Conservation (phyloP, 2,329 filamentous ascomycete species). For the Metarhizium robertsii region DNA sequence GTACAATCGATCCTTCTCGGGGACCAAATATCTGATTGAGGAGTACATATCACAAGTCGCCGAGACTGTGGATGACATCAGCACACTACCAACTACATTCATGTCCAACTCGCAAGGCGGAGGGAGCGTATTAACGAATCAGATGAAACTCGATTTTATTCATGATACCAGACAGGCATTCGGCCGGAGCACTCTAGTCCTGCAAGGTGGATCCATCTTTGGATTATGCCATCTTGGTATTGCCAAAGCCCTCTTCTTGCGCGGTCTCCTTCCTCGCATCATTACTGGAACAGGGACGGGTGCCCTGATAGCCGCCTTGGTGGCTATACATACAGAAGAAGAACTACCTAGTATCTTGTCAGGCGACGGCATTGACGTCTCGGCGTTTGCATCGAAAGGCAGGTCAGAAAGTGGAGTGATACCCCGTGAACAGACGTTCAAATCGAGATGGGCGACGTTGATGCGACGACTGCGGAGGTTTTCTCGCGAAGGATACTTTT, state of each 20-base stretch:
- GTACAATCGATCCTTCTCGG: conserved; percentile 77
- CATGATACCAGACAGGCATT: conserved; percentile 84
- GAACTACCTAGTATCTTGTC: conserved; percentile 70
- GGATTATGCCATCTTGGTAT: conserved; percentile 85
- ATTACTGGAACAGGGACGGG: conserved; percentile 88
- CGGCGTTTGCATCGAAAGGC: conserved; percentile 53
- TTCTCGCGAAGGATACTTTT: conserved; percentile 67
- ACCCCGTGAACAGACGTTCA: conserved; percentile 27
- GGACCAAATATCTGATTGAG: conserved; percentile 84
- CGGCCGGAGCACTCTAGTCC: conserved; percentile 72
- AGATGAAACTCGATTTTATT: conserved; percentile 76
- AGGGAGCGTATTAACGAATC: conserved; percentile 46
- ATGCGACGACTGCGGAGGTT: conserved; percentile 60
- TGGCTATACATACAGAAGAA: conserved; percentile 79
- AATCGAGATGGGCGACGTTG: conserved; percentile 47
- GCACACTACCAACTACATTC: conserved; percentile 50
- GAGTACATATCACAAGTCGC: conserved; percentile 82
- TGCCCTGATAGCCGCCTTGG: conserved; percentile 78
- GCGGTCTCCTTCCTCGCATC: conserved; percentile 75
- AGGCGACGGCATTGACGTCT: conserved; percentile 73
- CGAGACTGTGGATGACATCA: conserved; percentile 71
- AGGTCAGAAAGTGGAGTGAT: conserved; percentile 20
- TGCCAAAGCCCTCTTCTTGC: conserved; percentile 74
- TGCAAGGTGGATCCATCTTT: conserved; percentile 88
- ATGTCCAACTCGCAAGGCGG: conserved; percentile 23